These are phyloP conservation scores for Scleroderma citrinum DNA, from an alignment of 768 basidiomycete species.

Conservation along the genomic window DNA sequence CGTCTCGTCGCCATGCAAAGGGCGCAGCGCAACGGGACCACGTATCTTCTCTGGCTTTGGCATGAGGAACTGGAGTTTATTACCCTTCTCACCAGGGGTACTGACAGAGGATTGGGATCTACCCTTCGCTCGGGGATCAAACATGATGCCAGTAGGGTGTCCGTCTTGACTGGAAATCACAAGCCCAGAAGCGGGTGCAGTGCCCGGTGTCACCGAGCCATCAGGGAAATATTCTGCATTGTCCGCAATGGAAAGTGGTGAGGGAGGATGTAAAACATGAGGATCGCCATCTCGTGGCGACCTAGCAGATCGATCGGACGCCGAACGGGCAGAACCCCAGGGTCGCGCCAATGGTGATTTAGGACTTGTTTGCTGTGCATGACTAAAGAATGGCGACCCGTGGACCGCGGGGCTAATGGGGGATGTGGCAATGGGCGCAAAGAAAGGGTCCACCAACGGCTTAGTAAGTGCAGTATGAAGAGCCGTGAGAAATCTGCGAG, in stretches of 20 bases:
- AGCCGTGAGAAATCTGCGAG: constrained; percentile 86
- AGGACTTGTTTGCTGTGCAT: constrained; percentile 25
- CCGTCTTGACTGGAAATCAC: constrained; percentile 93
- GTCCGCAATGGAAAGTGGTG: constrained; percentile 66
- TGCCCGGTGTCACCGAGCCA: constrained; percentile 63
- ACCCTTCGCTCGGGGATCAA: constrained; percentile 64
- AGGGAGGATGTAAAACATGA: constrained; percentile 46
- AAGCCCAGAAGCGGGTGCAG: constrained; percentile 77
- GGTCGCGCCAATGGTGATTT: constrained; percentile 40
- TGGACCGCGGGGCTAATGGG: constrained; percentile 71
- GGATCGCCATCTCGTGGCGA: constrained; percentile 46
- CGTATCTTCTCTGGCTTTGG: constrained; percentile 24
- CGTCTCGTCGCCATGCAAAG: constrained; percentile 24
- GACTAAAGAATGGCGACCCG: constrained; percentile 39
- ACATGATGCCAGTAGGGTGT: constrained; percentile 92
- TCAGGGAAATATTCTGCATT: constrained; percentile 63
- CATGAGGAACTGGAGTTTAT: constrained; percentile 34
- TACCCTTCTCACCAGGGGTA: constrained; percentile 30
- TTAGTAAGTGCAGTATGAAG: constrained; percentile 85
- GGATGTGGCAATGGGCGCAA: constrained; percentile 90
- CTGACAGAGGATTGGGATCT: constrained; percentile 24
- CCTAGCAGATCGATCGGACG: constrained; percentile 56
- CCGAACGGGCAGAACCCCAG: constrained; percentile 44
- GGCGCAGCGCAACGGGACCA: constrained; percentile 20
- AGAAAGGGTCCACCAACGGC: constrained; percentile 86